Conservation (phyloP, 768 basidiomycete genomes). For the Cyathus striatus region DNA sequence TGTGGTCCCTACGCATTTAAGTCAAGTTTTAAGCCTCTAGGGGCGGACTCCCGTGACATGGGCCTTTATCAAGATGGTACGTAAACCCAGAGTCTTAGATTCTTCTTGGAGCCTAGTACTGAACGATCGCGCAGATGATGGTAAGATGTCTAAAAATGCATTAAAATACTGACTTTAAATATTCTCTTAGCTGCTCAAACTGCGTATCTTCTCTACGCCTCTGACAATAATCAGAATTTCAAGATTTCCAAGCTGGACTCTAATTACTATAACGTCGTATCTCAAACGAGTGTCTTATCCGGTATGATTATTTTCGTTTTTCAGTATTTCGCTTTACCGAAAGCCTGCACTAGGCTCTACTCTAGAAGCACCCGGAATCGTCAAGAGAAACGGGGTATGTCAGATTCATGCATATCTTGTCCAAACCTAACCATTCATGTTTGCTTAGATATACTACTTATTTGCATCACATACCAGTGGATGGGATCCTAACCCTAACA, state of each 20-base stretch:
- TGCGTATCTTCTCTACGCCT: slow-evolving; percentile 58
- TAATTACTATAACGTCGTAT: slow-evolving; percentile 54
- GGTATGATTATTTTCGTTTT: slow-evolving; percentile 21
- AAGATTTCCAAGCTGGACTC: slow-evolving; percentile 54
- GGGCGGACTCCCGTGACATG: slow-evolving; percentile 57
- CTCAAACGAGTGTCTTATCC: slow-evolving; percentile 37
- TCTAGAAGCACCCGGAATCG: slow-evolving; percentile 56
- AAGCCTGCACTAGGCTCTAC: slow-evolving; percentile 38
- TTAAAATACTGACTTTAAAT: background rate
- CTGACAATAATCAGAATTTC: slow-evolving; percentile 66
- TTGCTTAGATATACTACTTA: slow-evolving; percentile 43
- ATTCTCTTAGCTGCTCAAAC: slow-evolving; percentile 40
- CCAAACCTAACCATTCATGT: background rate
- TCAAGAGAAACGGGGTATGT: slow-evolving; percentile 49
- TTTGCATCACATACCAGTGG: slow-evolving; percentile 56
- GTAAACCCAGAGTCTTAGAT: slow-evolving; percentile 2
- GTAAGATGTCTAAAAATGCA: slow-evolving; percentile 13
- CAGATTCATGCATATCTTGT: background rate
- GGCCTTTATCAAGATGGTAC: slow-evolving; percentile 52
- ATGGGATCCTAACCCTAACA: slow-evolving; percentile 62
- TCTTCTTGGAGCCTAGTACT: background rate
- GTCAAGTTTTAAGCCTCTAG: slow-evolving; percentile 50
- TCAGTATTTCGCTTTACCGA: background rate
- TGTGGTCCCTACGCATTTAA: slow-evolving; percentile 59
- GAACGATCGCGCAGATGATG: slow-evolving; percentile 28